A percentile compares a stretch with the other conserved stretches of the same genome.
These are phyloP conservation scores for Diaporthe sp. DNA, from an alignment of 2,329 filamentous ascomycete species.

Conservation along the genomic window DNA sequence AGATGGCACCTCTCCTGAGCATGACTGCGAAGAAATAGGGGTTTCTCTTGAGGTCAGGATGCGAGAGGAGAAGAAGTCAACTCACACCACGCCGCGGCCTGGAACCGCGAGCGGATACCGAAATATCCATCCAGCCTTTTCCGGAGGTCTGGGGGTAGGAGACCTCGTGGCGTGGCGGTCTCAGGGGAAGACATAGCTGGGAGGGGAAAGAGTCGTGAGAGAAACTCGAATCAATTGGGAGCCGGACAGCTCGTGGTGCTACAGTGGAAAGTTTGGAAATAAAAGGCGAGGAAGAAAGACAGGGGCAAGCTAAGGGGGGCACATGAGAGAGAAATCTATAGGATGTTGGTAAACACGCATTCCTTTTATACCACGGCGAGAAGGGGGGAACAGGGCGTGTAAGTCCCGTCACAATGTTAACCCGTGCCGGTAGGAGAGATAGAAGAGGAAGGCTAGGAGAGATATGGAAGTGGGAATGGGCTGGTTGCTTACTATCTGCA, in stretches of 20 bases:
- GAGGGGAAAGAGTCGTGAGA: background rate
- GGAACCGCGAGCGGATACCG: background rate
- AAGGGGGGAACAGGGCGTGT: background rate
- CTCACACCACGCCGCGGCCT: constrained; percentile 18
- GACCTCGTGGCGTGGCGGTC: background rate
- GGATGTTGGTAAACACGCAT: background rate
- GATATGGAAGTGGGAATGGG: background rate
- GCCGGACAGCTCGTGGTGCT: background rate
- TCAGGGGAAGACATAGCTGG: constrained; percentile 23
- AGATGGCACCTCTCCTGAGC: background rate
- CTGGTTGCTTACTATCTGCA: constrained; percentile 1
- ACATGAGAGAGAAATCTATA: background rate
- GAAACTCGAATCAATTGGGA: background rate
- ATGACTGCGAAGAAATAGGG: no score
- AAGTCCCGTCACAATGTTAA: constrained; percentile 17
- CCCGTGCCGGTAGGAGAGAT: constrained; percentile 4
- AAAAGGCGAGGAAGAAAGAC: background rate
- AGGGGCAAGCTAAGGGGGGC: background rate
- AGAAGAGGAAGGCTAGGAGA: background rate
- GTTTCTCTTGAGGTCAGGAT: background rate
- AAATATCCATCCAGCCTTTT: background rate
- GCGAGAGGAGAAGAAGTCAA: background rate
- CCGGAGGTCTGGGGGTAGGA: background rate
- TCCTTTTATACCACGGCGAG: background rate
- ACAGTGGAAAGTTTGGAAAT: background rate